phyloP scores from a whole-genome alignment of 23 red algal species.

The Gracilaria domingensis region DNA sequence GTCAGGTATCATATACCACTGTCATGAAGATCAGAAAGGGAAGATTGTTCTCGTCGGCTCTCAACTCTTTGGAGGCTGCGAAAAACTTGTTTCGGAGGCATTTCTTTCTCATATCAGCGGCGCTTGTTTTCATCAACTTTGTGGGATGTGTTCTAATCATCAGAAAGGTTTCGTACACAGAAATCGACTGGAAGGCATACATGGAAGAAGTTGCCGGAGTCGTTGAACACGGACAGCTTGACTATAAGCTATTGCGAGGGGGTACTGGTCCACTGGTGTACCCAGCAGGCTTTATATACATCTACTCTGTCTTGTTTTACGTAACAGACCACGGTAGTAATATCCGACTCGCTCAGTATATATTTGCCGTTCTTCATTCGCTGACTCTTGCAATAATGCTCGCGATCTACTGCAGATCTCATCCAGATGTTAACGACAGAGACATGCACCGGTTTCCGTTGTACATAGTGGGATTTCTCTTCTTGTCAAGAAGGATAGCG shows the following conservation, averaged over 20 bases:
- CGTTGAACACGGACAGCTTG: conserved; percentile 40
- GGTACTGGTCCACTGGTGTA: conserved; percentile 93
- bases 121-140: conserved; percentile 25
- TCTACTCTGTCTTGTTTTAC: conserved; percentile 64
- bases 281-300: conserved; percentile 83
- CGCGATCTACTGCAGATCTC: conserved; percentile 8
- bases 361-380: conserved; percentile 31
- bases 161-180: conserved; percentile 54
- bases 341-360: conserved; percentile 19
- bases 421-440: not conserved
- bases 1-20: not conserved
- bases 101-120: conserved; percentile 8
- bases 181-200: conserved; percentile 74
- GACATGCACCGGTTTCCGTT: conserved; percentile 12
- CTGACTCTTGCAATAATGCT: conserved; percentile 6
- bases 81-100: not conserved
- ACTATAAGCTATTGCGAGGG: conserved; percentile 54
- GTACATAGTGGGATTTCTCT: conserved; percentile 27
- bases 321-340: conserved; percentile 17
- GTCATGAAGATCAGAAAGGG: not conserved
- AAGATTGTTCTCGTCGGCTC: not conserved
- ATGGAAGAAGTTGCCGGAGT: conserved; percentile 71
- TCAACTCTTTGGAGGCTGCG: no score
- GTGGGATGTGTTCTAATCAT: conserved; percentile 20
- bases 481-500: conserved; percentile 80